These are phyloP conservation scores for Alternaria sp. DNA, from an alignment of 2,329 filamentous ascomycete species.

Conservation along the genomic window DNA sequence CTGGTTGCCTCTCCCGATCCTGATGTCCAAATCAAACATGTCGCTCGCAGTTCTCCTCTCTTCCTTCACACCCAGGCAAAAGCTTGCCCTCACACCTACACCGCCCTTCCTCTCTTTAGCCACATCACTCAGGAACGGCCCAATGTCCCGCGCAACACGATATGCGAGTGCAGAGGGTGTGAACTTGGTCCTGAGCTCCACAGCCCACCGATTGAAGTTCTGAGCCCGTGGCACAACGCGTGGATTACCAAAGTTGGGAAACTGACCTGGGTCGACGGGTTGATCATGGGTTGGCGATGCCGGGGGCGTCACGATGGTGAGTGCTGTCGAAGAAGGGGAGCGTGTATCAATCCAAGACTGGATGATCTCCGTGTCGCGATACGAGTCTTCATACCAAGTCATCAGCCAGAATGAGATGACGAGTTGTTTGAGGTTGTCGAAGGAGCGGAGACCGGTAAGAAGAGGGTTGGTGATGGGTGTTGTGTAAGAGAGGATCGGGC, in stretches of 20 bases:
- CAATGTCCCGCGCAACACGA: constrained; percentile 50
- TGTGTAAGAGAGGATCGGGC: constrained; percentile 48
- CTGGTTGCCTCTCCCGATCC: constrained; percentile 49
- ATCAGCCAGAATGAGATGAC: constrained; percentile 53
- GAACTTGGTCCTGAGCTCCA: constrained; percentile 49
- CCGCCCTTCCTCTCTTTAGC: constrained; percentile 52
- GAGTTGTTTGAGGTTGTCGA: constrained; percentile 51
- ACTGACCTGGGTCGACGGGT: constrained; percentile 36
- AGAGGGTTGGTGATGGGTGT: constrained; percentile 49
- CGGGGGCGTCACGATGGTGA: constrained; percentile 44
- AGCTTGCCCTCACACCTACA: constrained; percentile 54
- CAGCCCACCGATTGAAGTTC: constrained; percentile 51
- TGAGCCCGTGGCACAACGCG: constrained; percentile 20
- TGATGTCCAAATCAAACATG: constrained; percentile 56
- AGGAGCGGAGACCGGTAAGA: constrained; percentile 50
- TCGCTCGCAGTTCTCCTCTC: constrained; percentile 39
- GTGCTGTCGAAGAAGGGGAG: constrained; percentile 48
- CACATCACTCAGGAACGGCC: constrained; percentile 47
- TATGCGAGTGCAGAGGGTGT: constrained; percentile 51
- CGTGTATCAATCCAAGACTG: constrained; percentile 53
- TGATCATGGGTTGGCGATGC: constrained; percentile 27
- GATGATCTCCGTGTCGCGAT: constrained; percentile 53
- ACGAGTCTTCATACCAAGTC: constrained; percentile 48
- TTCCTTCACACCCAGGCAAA: constrained; percentile 49
- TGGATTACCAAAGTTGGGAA: constrained; percentile 29